Evolutionary conservation across 2,329 filamentous ascomycete species (phyloP).

Genomic region (Cryphonectria japonica): DNA sequence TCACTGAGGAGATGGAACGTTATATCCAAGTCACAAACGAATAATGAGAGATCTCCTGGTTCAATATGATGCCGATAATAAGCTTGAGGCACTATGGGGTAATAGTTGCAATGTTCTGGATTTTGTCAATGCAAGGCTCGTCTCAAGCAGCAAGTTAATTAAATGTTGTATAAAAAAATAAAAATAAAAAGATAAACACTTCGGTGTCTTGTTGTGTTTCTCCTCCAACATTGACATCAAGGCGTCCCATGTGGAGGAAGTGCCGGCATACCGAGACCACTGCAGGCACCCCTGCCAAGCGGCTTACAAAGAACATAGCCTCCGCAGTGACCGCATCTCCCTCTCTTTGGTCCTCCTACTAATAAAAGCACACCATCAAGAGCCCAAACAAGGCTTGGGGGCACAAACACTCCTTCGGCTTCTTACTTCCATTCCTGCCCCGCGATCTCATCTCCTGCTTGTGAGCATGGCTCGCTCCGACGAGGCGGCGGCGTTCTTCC

Average conservation of each 20-base stretch:
- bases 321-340: slow-evolving; percentile 3
- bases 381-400: background rate
- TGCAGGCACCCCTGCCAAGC: slow-evolving; percentile 1
- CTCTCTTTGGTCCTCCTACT: background rate
- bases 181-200: no score
- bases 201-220: background rate
- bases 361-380: background rate
- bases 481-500: slow-evolving; percentile 75
- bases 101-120: no score
- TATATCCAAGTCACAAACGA: no score
- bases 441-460: background rate
- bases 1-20: no score
- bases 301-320: slow-evolving; percentile 1
- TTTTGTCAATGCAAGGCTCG: no score
- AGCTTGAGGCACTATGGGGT: no score
- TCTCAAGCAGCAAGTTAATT: no score
- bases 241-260: no score
- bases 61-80: background rate
- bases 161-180: no score
- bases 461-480: slow-evolving; percentile 71
- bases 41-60: no score
- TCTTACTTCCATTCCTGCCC: background rate
- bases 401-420: background rate
- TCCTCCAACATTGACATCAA: no score
- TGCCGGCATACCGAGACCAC: background rate